Percentiles rank a stretch among this genome's conserved stretches.
Evolutionary conservation across 768 basidiomycete genomes (phyloP).

Genomic region (Daedaleopsis sinensis): DNA sequence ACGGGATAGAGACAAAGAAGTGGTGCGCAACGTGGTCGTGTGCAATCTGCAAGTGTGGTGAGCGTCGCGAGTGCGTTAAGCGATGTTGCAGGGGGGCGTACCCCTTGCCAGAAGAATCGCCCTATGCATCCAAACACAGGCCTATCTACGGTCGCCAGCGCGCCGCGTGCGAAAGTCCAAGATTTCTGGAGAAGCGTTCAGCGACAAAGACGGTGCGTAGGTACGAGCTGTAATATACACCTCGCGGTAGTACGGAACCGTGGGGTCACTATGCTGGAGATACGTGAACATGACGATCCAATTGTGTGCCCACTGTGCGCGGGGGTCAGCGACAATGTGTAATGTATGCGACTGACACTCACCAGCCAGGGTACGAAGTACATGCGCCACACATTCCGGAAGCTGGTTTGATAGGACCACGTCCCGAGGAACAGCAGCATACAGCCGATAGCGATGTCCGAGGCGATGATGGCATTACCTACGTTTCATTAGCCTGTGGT

Average conservation of each 20-base stretch:
- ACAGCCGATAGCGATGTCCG: constrained; percentile 42
- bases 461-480: constrained; percentile 39
- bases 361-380: constrained; percentile 57
- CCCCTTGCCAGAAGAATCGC: constrained; percentile 34
- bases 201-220: not conserved
- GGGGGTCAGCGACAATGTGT: not conserved
- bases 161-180: constrained; percentile 32
- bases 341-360: constrained; percentile 11
- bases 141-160: constrained; percentile 36
- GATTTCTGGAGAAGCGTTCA: constrained; percentile 19
- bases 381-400: constrained; percentile 37
- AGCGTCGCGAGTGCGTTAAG: not conserved
- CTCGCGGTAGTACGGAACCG: constrained; percentile 28
- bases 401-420: constrained; percentile 37
- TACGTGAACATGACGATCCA: constrained; percentile 32
- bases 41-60: constrained; percentile 24
- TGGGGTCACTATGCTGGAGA: constrained; percentile 31
- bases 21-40: constrained; percentile 38
- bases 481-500: not conserved
- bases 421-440: constrained; percentile 41
- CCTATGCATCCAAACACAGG: constrained; percentile 37
- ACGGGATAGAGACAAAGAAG: constrained; percentile 31
- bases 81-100: constrained; percentile 2
- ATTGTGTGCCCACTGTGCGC: constrained; percentile 46
- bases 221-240: not conserved